These are phyloP conservation scores for Boletus sp. DNA, from an alignment of 1,284 basidiomycete genomes.

Conservation along the genomic window DNA sequence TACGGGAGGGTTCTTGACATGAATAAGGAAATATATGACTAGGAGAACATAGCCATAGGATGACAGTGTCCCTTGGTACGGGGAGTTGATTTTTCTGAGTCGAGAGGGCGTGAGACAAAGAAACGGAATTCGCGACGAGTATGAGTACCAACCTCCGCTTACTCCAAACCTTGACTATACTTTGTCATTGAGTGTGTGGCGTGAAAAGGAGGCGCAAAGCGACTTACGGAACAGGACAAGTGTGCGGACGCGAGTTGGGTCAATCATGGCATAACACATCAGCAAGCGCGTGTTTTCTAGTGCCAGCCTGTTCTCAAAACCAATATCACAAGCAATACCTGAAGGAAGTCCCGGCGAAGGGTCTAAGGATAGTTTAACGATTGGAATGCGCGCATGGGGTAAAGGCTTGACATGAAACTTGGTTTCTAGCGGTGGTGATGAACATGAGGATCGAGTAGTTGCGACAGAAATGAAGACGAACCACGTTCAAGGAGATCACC, in stretches of 20 bases:
- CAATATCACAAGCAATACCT: conserved; percentile 96
- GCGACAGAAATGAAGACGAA: conserved; percentile 36
- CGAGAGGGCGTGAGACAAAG: neutral
- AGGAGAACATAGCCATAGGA: conserved; percentile 98
- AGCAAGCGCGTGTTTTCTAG: conserved; percentile 96
- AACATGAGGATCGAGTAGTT: conserved; percentile 3
- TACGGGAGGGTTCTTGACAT: conserved; percentile 94
- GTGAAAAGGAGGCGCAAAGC: conserved; percentile 1
- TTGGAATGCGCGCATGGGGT: conserved; percentile 96
- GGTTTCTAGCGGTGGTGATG: conserved; percentile 63
- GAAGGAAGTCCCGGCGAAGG: conserved; percentile 87
- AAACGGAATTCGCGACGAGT: neutral
- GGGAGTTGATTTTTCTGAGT: conserved; percentile 93
- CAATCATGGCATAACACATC: conserved; percentile 97
- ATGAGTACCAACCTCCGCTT: conserved; percentile 71
- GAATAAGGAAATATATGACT: conserved; percentile 96
- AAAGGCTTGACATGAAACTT: conserved; percentile 97
- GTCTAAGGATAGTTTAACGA: conserved; percentile 94
- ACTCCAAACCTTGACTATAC: conserved; percentile 95
- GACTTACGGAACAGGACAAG: conserved; percentile 92
- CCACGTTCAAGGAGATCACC: conserved; percentile 92
- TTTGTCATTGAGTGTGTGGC: conserved; percentile 13
- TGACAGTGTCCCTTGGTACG: conserved; percentile 94
- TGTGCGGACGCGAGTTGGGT: conserved; percentile 90
- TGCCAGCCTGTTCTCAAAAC: conserved; percentile 96